Evolutionary conservation across 371 early-diverging fungal species (phyloP).

Genomic region (Haplosporangium sp.): DNA sequence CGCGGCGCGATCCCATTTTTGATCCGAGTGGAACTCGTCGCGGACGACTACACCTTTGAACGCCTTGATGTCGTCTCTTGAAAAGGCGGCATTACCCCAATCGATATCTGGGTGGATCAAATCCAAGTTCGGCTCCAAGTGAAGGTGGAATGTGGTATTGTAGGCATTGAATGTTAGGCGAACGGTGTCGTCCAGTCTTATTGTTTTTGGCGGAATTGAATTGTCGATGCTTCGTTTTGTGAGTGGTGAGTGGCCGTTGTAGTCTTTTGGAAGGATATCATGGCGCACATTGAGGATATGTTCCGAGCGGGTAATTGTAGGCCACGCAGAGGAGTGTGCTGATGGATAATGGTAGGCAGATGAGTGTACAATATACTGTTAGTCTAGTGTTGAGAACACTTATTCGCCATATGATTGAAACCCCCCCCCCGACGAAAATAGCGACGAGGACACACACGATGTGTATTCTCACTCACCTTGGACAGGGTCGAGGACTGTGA

Average conservation of each 20-base stretch:
- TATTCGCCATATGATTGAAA: no score
- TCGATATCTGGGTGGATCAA: conserved; percentile 78
- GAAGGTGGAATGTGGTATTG: conserved; percentile 76
- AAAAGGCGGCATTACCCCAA: conserved; percentile 47
- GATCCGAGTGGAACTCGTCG: conserved; percentile 43
- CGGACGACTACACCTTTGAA: conserved; percentile 70
- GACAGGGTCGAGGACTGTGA: no score
- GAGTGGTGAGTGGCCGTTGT: background rate
- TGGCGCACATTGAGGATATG: conserved; percentile 40
- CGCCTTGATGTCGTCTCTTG: conserved; percentile 59
- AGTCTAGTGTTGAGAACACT: background rate
- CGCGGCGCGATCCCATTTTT: conserved; percentile 38
- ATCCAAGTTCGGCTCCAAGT: conserved; percentile 79
- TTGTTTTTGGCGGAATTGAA: background rate
- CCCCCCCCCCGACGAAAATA: no score
- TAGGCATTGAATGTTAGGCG: conserved; percentile 73
- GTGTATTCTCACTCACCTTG: no score
- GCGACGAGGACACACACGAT: no score
- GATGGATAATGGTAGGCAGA: background rate
- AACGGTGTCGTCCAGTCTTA: conserved; percentile 66
- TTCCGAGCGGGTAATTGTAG: conserved; percentile 42
- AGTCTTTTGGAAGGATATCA: conserved; percentile 33
- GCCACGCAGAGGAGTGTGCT: conserved; percentile 47
- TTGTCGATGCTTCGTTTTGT: conserved; percentile 9
- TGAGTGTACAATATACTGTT: background rate